Evolutionary conservation across 768 basidiomycete genomes (phyloP).

Genomic region (Nevesoporus exiguus): DNA sequence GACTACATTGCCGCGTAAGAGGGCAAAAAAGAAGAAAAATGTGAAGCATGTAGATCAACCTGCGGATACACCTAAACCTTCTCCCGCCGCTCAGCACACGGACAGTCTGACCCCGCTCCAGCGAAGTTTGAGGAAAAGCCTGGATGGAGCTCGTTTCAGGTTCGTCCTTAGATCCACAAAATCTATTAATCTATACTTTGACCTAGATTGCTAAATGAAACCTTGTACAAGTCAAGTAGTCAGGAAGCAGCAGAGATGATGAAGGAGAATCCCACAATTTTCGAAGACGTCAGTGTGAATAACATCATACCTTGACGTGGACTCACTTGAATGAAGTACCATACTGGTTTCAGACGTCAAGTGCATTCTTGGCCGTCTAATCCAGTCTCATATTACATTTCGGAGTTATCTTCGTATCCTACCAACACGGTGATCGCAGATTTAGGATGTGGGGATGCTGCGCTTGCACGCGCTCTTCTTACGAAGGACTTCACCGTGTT

Average conservation of each 20-base stretch:
- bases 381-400: slow-evolving; percentile 81
- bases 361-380: slow-evolving; percentile 93
- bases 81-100: slow-evolving; percentile 11
- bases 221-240: slow-evolving; percentile 84
- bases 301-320: slow-evolving; percentile 1
- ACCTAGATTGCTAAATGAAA: slow-evolving; percentile 84
- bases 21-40: slow-evolving; percentile 21
- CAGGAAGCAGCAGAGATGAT: slow-evolving; percentile 74
- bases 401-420: slow-evolving; percentile 60
- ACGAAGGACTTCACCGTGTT: slow-evolving; percentile 66
- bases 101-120: slow-evolving; percentile 67
- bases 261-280: slow-evolving; percentile 75
- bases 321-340: slow-evolving; percentile 62
- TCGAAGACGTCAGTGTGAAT: slow-evolving; percentile 63
- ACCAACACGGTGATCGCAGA: slow-evolving; percentile 77
- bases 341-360: slow-evolving; percentile 86
- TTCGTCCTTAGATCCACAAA: slow-evolving; percentile 21
- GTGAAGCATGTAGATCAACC: slow-evolving; percentile 18
- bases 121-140: slow-evolving; percentile 68
- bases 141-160: slow-evolving; percentile 90
- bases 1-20: slow-evolving; percentile 7
- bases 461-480: slow-evolving; percentile 70
- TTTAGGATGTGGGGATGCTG: slow-evolving; percentile 93
- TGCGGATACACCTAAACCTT: slow-evolving; percentile 17
- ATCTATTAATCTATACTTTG: slow-evolving; percentile 6